Conservation (phyloP, 257 asterid genomes). For the Gentiana straminea region DNA sequence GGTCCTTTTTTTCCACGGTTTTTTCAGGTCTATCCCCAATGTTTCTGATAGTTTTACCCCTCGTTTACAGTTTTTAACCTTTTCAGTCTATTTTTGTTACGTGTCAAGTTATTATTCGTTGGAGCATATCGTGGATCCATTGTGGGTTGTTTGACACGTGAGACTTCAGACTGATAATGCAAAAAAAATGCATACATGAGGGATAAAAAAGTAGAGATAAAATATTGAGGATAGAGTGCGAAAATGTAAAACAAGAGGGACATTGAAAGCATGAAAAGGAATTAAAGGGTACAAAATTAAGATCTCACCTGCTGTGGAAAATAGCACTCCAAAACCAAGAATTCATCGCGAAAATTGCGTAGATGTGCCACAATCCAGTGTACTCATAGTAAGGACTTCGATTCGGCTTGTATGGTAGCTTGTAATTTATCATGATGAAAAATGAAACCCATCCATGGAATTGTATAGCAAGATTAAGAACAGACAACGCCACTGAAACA, state of each 20-base stretch:
- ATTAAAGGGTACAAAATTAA: not conserved
- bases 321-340: constrained; percentile 84
- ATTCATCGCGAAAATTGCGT: constrained; percentile 68
- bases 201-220: too few species aligned
- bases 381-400: constrained; percentile 62
- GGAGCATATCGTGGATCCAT: too few species aligned
- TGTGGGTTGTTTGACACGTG: too few species aligned
- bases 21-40: too few species aligned
- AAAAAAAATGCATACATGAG: too few species aligned
- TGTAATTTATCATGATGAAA: constrained; percentile 70
- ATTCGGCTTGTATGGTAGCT: constrained; percentile 55
- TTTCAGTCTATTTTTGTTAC: too few species aligned
- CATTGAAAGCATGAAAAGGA: not conserved
- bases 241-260: not conserved
- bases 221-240: not conserved
- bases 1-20: too few species aligned
- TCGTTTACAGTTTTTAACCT: too few species aligned
- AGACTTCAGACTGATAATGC: too few species aligned
- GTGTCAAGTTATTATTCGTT: too few species aligned
- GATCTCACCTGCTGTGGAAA: constrained; percentile 66
- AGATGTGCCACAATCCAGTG: constrained; percentile 76
- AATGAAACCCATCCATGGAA: constrained; percentile 94
- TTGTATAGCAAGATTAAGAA: constrained; percentile 78
- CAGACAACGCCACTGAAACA: constrained; percentile 78
- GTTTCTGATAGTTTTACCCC: too few species aligned